Base-by-base conservation (phyloP, 805 yeast genomes). In the Diddensiella transvaalensis region DNA sequence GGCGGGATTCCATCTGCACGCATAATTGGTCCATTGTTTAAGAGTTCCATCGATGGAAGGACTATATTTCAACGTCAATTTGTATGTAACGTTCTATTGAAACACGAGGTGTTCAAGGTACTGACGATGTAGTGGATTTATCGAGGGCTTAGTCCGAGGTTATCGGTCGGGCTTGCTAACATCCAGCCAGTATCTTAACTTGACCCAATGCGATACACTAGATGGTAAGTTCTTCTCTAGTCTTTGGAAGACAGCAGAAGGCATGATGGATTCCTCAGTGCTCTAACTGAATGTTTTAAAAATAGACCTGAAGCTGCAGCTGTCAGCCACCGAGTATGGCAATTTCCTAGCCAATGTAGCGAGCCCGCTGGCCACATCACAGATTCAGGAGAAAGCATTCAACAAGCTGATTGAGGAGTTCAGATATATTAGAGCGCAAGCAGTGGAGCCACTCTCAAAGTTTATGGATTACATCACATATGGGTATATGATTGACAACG, bases 401-500 rank as follows among this genome's bases (percentile, higher is more conserved):
- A 76, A 76, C 55, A 87, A 85, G 65, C 71, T 93, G 50, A 85
- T 82, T 60, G 80, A 79, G 37, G 95, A 93, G 66, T 93, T 89
- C 70, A 82, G 85, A 55, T 91, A 89, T 67, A 75, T 93, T 47
- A 80, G 85, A 55, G 78, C 85, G 40, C 96, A 91, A 66, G 82
- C 96, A 3, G 82, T 84, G 30, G 89, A 88, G 51, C 85, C 83
- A 29, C 72, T 91, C 61, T 73, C 87, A 38, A 79, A 82, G 65
- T 89, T 91, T 63, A 77, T 93, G 81, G 96, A 95, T 66, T 95
- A 73, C 66, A 88, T 95, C 64, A 84, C 95, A 40, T 93, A 90
- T 64, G 95, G 97, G 8, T 93, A 95, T 70, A 93, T 93, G 99
- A 95, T 93, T 62, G 99, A 93, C 71, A 93, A 93, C 67, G 96